Percentiles rank a stretch among this genome's conserved stretches.
These are phyloP conservation scores for Pleurotus salmoneostramineus DNA, from an alignment of 768 basidiomycete species.

Conservation along the genomic window DNA sequence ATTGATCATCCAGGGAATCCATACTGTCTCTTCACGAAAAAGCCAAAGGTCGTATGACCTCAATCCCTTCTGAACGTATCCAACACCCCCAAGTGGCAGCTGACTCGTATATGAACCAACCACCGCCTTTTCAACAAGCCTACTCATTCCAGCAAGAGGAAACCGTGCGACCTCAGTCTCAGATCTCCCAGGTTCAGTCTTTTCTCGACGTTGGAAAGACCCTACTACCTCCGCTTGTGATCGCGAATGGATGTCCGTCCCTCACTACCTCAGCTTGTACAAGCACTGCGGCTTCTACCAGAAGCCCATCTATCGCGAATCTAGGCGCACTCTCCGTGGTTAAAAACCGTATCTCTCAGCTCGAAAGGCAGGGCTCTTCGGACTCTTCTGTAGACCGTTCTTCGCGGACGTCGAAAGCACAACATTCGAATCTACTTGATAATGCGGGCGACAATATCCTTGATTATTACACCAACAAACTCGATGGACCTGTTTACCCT, in stretches of 20 bases:
- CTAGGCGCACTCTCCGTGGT: slow-evolving; percentile 62
- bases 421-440: not conserved
- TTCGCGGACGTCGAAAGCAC: not conserved
- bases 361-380: slow-evolving; percentile 16
- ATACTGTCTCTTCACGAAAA: not conserved
- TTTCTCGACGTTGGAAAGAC: not conserved
- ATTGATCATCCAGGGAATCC: slow-evolving; percentile 44
- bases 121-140: slow-evolving; percentile 24
- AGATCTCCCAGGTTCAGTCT: slow-evolving; percentile 10
- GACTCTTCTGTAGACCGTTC: too few species aligned
- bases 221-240: not conserved
- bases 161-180: slow-evolving; percentile 11
- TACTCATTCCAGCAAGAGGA: slow-evolving; percentile 26
- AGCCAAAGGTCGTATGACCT: not conserved
- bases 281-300: slow-evolving; percentile 8
- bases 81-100: too few species aligned
- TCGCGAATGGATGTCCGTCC: not conserved
- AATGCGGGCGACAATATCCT: not conserved
- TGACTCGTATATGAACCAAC: not conserved
- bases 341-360: slow-evolving; percentile 59
- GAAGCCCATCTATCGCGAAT: slow-evolving; percentile 60
- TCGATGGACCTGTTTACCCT: slow-evolving; percentile 9
- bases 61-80: slow-evolving; percentile 1
- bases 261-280: not conserved
- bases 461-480: not conserved